These are phyloP conservation scores for Anthracocystis panici-leucophaei DNA, from an alignment of 1,284 basidiomycete species.

Conservation along the genomic window DNA sequence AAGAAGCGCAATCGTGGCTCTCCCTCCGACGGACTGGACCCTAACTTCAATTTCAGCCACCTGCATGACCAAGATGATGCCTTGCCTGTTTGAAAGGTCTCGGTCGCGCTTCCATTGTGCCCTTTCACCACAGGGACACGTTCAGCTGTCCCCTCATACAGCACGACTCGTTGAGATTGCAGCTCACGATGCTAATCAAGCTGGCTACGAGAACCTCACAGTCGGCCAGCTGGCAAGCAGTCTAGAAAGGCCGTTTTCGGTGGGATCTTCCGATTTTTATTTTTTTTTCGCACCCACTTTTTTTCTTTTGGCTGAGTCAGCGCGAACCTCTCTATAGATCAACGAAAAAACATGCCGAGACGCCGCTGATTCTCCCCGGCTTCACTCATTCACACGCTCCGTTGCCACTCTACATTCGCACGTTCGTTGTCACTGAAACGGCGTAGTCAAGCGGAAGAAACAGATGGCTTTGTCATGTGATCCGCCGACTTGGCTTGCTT, in stretches of 20 bases:
- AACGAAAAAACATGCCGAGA: not conserved
- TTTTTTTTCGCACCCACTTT: not conserved
- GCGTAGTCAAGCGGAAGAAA: not conserved
- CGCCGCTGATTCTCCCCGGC: not conserved
- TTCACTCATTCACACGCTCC: not conserved
- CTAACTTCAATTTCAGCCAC: too few relatives aligned
- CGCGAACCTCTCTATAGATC: constrained; percentile 1
- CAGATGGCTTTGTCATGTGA: constrained; percentile 2
- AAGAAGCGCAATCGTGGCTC: too few relatives aligned
- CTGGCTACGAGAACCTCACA: too few relatives aligned
- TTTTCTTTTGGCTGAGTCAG: constrained; percentile 6
- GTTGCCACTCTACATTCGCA: not conserved
- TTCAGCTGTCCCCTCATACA: too few relatives aligned
- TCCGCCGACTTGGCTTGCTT: not conserved
- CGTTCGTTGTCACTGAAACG: not conserved
- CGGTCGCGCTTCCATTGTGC: too few relatives aligned
- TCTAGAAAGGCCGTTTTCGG: not conserved
- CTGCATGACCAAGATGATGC: too few relatives aligned
- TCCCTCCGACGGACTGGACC: too few relatives aligned
- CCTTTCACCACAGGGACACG: too few relatives aligned
- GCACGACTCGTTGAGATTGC: too few relatives aligned
- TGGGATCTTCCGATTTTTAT: constrained; percentile 1
- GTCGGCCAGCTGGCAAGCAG: too few relatives aligned
- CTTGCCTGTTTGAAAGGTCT: too few relatives aligned
- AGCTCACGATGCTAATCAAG: too few relatives aligned